Evolutionary conservation across 306 rosid species (phyloP).

Genomic region (Hippophae tibetana): DNA sequence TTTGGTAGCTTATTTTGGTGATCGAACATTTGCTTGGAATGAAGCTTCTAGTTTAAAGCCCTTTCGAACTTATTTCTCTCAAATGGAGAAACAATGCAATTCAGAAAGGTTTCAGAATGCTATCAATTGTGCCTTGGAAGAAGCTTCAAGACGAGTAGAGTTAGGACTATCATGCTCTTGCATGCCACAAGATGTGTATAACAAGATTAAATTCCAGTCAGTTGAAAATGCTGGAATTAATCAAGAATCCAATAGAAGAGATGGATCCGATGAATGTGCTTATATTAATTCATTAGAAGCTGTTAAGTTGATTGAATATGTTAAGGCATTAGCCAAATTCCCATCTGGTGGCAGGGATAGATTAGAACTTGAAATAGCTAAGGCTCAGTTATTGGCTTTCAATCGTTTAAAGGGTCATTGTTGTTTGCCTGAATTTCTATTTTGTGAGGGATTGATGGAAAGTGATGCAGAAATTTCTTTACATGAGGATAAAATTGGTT

Average conservation of each 20-base stretch:
- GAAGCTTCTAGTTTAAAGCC: constrained; percentile 70
- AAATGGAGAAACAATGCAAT: constrained; percentile 53
- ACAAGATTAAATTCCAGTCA: constrained; percentile 44
- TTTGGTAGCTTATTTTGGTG: constrained; percentile 96
- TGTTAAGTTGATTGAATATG: constrained; percentile 37
- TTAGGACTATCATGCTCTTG: constrained; percentile 77
- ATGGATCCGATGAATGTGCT: constrained; percentile 43
- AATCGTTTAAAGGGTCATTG: constrained; percentile 59
- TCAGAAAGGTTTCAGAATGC: constrained; percentile 78
- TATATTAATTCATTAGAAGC: constrained; percentile 52
- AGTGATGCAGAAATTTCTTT: constrained; percentile 28
- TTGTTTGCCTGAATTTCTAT: constrained; percentile 64
- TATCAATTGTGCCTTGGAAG: constrained; percentile 74
- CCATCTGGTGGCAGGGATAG: constrained; percentile 49
- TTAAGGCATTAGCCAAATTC: constrained; percentile 47
- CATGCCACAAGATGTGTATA: constrained; percentile 45
- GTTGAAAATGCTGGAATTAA: constrained; percentile 79
- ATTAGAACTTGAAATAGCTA: constrained; percentile 65
- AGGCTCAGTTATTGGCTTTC: constrained; percentile 76
- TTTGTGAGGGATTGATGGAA: constrained; percentile 50
- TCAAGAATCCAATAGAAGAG: constrained; percentile 36
- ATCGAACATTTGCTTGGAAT: constrained; percentile 93
- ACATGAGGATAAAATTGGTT: constrained; percentile 22
- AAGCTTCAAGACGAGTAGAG: constrained; percentile 68
- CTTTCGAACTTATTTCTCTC: constrained; percentile 56